Base-by-base conservation (phyloP, 2,329 filamentous ascomycete species). In the Aspergillus ibericus region DNA sequence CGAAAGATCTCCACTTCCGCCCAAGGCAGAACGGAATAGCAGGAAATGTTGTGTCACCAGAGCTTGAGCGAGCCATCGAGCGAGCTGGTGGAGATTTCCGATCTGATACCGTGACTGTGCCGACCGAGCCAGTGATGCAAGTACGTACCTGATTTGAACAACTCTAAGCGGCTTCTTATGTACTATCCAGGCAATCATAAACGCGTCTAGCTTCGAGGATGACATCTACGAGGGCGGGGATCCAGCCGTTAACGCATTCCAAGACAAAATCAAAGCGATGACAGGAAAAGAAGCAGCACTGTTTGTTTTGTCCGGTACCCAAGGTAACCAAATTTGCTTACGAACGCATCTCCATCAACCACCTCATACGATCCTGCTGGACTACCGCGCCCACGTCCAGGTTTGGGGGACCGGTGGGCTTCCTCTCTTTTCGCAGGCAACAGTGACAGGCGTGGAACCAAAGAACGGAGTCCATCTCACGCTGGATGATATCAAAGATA, bases 321-420 rank as follows among this genome's bases (percentile, higher is more conserved):
- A 75, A 73, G 72, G 73, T n/a, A 77, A 77, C 57, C 73, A 76
- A 62, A 69, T 77, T 46, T 68, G 68, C 32, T 46, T 76, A 13
- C 70, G 74, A 0, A 66, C 68, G 4, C 70, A 72, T 57, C 64
- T 77, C 5, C 58, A 58, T 13, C 69, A 72, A 35, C 72, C 74
- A 1, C 74, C 74, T 7, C 70, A 76, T 56, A 64, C 70, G 1
- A 66, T 76, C 12, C 61, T 76, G 3, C 61, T 65, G 20, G 73
- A 77, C 54, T 64, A 73, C 42, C 69, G 74, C 5, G 70, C 70
- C 2, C 72, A 77, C 48, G 68, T 75, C 25, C 65, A 74, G n/a
- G 56, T 60, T 15, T 68, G 65, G 60, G 74, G 76, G 57, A 66
- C 63, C 1, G 67, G 68, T 8, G 74, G 67, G 0, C 29, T 74